A percentile compares a stretch with the other conserved stretches of the same genome.
These are phyloP conservation scores for Quillaja saponaria DNA, from an alignment of 306 rosid species.

Conservation along the genomic window DNA sequence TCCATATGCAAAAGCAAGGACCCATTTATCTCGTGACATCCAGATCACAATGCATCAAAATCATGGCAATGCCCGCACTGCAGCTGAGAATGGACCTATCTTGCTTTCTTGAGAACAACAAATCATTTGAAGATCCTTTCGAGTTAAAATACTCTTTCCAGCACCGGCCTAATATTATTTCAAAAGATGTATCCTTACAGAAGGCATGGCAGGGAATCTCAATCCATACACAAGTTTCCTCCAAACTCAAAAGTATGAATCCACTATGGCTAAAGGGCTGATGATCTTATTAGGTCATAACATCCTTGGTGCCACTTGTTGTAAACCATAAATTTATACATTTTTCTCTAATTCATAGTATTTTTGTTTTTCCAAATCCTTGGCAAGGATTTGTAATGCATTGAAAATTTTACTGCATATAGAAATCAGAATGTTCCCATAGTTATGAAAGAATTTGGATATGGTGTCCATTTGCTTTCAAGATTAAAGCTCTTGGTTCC, in stretches of 20 bases:
- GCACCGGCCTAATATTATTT: slow-evolving; percentile 1
- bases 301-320: background rate
- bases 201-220: slow-evolving; percentile 25
- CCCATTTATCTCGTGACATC: slow-evolving; percentile 80
- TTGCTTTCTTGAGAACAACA: slow-evolving; percentile 56
- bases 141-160: slow-evolving; percentile 17
- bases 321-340: background rate
- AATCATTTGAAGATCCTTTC: slow-evolving; percentile 20
- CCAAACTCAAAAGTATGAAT: too few relatives aligned
- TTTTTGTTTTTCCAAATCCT: too few relatives aligned
- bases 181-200: slow-evolving; percentile 5
- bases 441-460: too few relatives aligned
- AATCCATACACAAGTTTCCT: background rate
- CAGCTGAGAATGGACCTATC: slow-evolving; percentile 81
- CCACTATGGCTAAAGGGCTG: too few relatives aligned
- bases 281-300: too few relatives aligned
- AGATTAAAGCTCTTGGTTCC: too few relatives aligned
- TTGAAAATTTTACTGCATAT: too few relatives aligned
- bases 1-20: slow-evolving; percentile 88
- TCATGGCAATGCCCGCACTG: slow-evolving; percentile 63
- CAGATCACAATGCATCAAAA: slow-evolving; percentile 78
- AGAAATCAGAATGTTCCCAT: background rate
- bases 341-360: background rate
- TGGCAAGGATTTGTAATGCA: background rate
- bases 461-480: too few relatives aligned